Evolutionary conservation across 2,329 filamentous ascomycete genomes (phyloP).

Genomic region (Colletotrichum liriopes): DNA sequence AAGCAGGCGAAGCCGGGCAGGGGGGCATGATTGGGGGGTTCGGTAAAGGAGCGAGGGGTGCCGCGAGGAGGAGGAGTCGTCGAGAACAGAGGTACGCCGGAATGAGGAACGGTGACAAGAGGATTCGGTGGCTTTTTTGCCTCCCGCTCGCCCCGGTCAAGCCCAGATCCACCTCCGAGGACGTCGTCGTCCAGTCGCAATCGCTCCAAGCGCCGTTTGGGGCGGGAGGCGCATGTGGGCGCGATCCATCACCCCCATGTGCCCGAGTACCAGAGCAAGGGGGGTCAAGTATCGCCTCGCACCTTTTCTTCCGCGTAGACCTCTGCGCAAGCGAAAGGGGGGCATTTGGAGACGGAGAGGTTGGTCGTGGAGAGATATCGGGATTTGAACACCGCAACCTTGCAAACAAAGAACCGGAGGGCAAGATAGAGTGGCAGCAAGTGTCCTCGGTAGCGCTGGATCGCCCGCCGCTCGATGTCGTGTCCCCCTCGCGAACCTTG

Average conservation of each 20-base stretch:
- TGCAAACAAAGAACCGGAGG: neutral
- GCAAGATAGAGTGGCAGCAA: neutral
- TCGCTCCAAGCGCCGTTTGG: conserved; percentile 39
- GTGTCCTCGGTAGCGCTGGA: neutral
- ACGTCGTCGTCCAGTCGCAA: conserved; percentile 28
- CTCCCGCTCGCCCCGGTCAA: conserved; percentile 21
- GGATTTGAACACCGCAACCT: neutral
- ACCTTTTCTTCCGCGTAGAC: neutral
- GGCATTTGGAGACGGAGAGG: neutral
- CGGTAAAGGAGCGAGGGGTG: neutral
- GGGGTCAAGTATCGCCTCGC: neutral
- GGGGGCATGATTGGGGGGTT: neutral
- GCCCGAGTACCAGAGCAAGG: conserved; percentile 7
- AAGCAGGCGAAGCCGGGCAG: conserved; percentile 5
- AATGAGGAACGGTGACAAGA: conserved; percentile 28
- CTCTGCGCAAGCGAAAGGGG: neutral
- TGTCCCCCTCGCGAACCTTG: conserved; percentile 12
- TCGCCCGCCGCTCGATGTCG: neutral
- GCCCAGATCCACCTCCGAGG: conserved; percentile 7
- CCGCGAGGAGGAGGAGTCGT: neutral
- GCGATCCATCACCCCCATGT: conserved; percentile 29
- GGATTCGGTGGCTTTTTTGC: conserved; percentile 32
- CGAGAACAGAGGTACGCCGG: conserved; percentile 1
- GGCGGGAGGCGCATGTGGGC: conserved; percentile 38
- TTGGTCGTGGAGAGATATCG: neutral